Percentiles rank a stretch among this genome's conserved stretches.
Evolutionary conservation across 176 grass and related monocot species (phyloP).

Genomic region (Tillandsia leiboldiana): DNA sequence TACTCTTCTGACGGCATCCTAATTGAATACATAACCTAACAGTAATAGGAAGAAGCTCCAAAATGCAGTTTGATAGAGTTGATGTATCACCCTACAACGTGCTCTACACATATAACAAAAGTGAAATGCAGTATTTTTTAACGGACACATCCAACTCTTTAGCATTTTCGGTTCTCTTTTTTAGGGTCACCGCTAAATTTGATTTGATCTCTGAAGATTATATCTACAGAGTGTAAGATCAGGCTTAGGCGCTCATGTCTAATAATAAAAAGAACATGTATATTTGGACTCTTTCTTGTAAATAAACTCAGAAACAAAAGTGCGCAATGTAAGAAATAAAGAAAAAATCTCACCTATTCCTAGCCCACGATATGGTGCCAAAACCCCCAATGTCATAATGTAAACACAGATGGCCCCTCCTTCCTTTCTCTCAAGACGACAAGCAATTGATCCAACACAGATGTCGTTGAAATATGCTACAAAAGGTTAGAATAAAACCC

Average conservation of each 20-base stretch:
- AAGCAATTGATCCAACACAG: slow-evolving; percentile 84
- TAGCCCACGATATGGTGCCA: slow-evolving; percentile 84
- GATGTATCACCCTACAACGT: background rate
- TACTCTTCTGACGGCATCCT: no score
- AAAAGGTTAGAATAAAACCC: slow-evolving; percentile 20
- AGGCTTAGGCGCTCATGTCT: background rate
- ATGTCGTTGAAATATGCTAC: slow-evolving; percentile 94
- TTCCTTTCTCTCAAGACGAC: slow-evolving; percentile 93
- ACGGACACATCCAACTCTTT: background rate
- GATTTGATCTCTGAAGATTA: background rate
- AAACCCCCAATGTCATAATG: slow-evolving; percentile 95
- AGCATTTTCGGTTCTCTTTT: background rate
- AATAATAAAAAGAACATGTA: background rate
- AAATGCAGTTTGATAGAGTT: background rate
- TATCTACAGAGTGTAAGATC: background rate
- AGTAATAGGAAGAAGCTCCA: no score
- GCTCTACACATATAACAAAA: background rate
- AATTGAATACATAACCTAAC: no score
- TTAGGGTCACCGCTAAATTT: background rate
- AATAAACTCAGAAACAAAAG: background rate
- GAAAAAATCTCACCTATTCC: slow-evolving; percentile 55
- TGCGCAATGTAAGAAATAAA: background rate
- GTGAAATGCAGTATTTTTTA: background rate
- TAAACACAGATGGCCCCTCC: slow-evolving; percentile 65
- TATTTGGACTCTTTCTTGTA: slow-evolving; percentile 1